phyloP scores from a whole-genome alignment of 2,329 filamentous ascomycete genomes.

The Pezicula carpinea region DNA sequence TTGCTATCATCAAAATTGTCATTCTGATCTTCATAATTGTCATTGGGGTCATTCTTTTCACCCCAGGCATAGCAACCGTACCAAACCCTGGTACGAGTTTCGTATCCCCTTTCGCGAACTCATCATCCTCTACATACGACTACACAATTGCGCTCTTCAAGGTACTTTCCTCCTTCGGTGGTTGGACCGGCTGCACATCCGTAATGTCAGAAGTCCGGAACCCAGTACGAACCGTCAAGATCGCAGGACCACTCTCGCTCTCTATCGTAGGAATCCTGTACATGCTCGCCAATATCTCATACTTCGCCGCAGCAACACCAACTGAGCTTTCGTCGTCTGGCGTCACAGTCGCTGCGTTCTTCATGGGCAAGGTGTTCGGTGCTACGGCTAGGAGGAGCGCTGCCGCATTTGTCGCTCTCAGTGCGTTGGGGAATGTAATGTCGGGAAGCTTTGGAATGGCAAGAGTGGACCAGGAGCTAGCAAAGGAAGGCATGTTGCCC shows the following conservation, averaged over 20 bases:
- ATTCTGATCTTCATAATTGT: neutral
- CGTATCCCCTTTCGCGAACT: neutral
- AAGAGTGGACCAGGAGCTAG: neutral
- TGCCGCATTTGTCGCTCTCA: neutral
- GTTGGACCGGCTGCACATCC: neutral
- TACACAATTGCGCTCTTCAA: constrained; percentile 1
- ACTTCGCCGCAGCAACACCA: neutral
- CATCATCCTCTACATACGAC: neutral
- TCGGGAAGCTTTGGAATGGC: neutral
- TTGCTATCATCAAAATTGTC: neutral
- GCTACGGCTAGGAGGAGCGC: neutral
- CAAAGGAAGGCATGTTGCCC: neutral
- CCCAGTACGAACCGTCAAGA: neutral
- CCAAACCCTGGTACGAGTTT: neutral
- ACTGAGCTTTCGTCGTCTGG: neutral
- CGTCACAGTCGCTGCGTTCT: neutral
- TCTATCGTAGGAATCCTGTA: neutral
- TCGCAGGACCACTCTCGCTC: neutral
- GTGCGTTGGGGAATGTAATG: neutral
- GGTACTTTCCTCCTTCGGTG: neutral
- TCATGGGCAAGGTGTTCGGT: neutral
- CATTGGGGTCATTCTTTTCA: neutral
- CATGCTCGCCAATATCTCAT: neutral
- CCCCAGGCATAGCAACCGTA: neutral
- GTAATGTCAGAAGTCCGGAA: neutral